A percentile compares a stretch with the other conserved stretches of the same genome.
Conservation (phyloP, 129 eudicot genomes). For the Artemisia tridentata region DNA sequence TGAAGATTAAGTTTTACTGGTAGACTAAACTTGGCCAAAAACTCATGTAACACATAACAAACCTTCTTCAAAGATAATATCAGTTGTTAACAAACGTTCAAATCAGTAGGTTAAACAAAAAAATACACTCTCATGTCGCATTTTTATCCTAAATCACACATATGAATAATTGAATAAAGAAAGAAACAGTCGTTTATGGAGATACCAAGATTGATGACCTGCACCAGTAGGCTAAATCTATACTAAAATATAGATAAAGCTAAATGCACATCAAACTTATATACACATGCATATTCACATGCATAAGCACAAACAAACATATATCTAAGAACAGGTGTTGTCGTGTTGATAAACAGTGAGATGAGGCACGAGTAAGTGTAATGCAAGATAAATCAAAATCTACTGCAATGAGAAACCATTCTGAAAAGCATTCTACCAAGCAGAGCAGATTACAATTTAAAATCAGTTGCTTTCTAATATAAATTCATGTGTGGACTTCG, state of each 20-base stretch:
- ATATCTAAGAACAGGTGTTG: neutral
- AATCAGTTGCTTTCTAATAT: neutral
- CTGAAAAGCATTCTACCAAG: neutral
- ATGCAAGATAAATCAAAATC: neutral
- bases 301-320: neutral
- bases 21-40: constrained; percentile 12
- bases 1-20: constrained; percentile 2
- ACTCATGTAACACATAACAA: neutral
- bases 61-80: constrained; percentile 9
- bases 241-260: neutral
- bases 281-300: neutral
- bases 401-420: neutral
- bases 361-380: too few relatives aligned
- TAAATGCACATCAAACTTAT: neutral
- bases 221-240: neutral
- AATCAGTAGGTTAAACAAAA: neutral
- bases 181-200: neutral
- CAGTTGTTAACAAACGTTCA: neutral
- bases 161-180: neutral
- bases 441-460: neutral
- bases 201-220: neutral
- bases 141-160: neutral
- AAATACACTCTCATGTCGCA: neutral
- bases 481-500: neutral
- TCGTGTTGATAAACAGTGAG: too few relatives aligned